phyloP scores from a whole-genome alignment of 345 rosid species.

The Salix exigua region DNA sequence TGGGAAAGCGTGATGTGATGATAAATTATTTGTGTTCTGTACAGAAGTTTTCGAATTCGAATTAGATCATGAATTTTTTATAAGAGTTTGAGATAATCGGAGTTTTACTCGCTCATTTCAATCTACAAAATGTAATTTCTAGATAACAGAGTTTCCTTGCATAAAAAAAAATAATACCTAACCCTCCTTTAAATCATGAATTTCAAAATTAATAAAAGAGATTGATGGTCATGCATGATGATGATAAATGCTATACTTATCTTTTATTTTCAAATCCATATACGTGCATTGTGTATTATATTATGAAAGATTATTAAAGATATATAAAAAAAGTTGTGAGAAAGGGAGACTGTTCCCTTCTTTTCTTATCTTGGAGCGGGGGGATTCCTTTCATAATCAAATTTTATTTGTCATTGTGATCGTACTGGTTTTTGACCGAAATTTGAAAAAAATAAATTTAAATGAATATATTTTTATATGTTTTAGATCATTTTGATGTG shows the following conservation, averaged over 20 bases:
- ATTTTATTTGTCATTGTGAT: too few species aligned
- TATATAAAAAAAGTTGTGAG: not conserved
- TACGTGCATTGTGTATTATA: not conserved
- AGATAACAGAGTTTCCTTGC: too few species aligned
- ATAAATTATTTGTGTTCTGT: rapidly evolving
- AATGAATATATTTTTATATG: too few species aligned
- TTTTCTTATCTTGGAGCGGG: not conserved
- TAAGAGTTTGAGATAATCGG: too few species aligned
- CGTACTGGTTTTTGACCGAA: too few species aligned
- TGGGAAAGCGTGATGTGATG: too few species aligned
- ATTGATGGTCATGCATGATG: not conserved
- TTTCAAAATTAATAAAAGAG: not conserved
- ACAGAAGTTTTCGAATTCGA: too few species aligned
- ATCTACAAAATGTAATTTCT: rapidly evolving
- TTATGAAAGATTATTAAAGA: not conserved
- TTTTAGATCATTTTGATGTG: too few species aligned
- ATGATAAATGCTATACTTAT: not conserved
- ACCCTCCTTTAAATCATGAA: not conserved
- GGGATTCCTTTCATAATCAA: not conserved
- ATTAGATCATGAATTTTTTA: too few species aligned
- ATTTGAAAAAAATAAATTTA: too few species aligned
- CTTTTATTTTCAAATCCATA: too few species aligned
- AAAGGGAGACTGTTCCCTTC: not conserved
- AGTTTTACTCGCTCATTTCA: rapidly evolving
- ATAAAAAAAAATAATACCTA: too few species aligned